Conservation (phyloP, 1,284 basidiomycete genomes). For the Microstroma glucosiphilum region DNA sequence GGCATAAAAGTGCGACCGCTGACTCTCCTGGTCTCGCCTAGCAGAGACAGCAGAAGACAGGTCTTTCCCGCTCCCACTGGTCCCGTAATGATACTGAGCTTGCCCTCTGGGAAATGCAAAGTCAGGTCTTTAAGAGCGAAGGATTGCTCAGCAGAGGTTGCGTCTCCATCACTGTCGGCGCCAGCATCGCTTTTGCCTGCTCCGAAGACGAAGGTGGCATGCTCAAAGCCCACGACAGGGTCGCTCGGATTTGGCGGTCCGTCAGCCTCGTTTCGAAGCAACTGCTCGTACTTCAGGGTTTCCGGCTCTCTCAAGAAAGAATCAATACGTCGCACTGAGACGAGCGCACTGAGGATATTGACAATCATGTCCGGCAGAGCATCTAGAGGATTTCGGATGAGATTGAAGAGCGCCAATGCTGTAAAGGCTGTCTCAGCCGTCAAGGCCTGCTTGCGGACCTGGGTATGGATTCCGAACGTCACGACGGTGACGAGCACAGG, state of each 20-base stretch:
- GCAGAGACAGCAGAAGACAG: conserved; percentile 58
- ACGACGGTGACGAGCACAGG: conserved; percentile 61
- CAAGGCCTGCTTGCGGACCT: conserved; percentile 54
- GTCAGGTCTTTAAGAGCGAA: conserved; percentile 57
- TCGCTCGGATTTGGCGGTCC: background rate
- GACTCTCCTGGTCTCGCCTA: conserved; percentile 57
- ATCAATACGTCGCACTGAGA: conserved; percentile 51
- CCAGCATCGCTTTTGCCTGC: conserved; percentile 31
- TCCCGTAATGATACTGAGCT: conserved; percentile 62
- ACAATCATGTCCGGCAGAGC: conserved; percentile 52
- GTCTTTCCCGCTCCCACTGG: conserved; percentile 58
- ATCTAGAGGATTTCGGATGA: conserved; percentile 40
- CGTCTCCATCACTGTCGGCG: conserved; percentile 22
- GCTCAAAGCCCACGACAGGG: conserved; percentile 55
- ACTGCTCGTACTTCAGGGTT: conserved; percentile 57
- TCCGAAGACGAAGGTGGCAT: conserved; percentile 53
- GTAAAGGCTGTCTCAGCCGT: conserved; percentile 56
- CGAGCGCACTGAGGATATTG: conserved; percentile 52
- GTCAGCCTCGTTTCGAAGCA: conserved; percentile 48
- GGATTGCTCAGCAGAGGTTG: conserved; percentile 8
- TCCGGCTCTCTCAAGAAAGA: conserved; percentile 57
- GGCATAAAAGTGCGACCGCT: conserved; percentile 57
- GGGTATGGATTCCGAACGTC: conserved; percentile 62
- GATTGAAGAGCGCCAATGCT: conserved; percentile 56
- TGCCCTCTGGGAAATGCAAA: conserved; percentile 59